phyloP scores from a whole-genome alignment of 768 basidiomycete genomes.

The Plicaturopsis crispa region DNA sequence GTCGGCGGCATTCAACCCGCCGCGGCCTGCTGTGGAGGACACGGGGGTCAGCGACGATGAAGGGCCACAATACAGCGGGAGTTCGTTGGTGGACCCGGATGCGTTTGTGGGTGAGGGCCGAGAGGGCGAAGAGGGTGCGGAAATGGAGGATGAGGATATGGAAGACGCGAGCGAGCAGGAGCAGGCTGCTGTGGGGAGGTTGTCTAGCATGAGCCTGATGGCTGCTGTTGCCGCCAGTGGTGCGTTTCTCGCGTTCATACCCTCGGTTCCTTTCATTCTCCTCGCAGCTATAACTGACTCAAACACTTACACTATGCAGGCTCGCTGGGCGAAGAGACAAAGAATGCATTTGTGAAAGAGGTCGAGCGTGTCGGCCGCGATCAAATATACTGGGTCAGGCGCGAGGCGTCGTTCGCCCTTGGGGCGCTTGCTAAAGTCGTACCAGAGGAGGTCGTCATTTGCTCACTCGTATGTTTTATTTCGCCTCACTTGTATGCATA shows the following conservation, averaged over 20 bases:
- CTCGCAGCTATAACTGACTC: constrained; percentile 4
- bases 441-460: constrained; percentile 61
- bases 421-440: constrained; percentile 86
- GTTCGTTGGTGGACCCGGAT: no score
- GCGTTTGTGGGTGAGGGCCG: constrained; percentile 39
- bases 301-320: constrained; percentile 31
- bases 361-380: constrained; percentile 62
- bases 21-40: no score
- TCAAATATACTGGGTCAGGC: constrained; percentile 68
- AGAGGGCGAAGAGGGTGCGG: constrained; percentile 28
- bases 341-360: constrained; percentile 64
- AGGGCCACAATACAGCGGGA: no score
- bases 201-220: constrained; percentile 91
- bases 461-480: constrained; percentile 45
- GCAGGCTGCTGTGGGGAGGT: constrained; percentile 77
- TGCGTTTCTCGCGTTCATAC: constrained; percentile 24
- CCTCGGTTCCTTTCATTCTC: constrained; percentile 3
- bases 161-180: constrained; percentile 38
- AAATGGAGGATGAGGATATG: constrained; percentile 11
- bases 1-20: constrained; percentile 12
- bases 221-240: constrained; percentile 79
- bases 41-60: no score
- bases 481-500: not conserved
- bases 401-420: constrained; percentile 83
- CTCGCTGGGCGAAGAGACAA: constrained; percentile 44